phyloP scores from a whole-genome alignment of 345 rosid genomes.

The Camelina hispida region DNA sequence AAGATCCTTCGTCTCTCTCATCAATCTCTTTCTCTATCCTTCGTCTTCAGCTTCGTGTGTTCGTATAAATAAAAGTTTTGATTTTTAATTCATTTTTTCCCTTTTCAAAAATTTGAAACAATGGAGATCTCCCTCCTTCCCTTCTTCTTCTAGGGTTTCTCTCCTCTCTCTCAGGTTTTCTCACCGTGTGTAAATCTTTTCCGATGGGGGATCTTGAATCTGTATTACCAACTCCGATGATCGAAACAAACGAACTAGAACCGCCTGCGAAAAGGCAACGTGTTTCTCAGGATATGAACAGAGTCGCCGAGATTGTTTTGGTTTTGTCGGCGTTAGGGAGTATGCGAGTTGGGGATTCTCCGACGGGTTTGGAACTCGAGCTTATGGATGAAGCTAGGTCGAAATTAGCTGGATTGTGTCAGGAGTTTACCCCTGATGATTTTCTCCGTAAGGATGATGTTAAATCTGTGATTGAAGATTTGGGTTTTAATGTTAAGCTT shows the following conservation, averaged over 20 bases:
- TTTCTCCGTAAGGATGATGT: constrained; percentile 61
- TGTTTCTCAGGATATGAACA: constrained; percentile 41
- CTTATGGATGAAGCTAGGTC: constrained; percentile 85
- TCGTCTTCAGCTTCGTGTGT: too few relatives aligned
- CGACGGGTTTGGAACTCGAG: constrained; percentile 66
- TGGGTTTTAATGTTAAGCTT: constrained; percentile 66
- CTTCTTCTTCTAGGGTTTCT: constrained; percentile 30
- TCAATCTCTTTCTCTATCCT: too few relatives aligned
- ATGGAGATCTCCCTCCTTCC: constrained; percentile 18
- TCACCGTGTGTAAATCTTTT: neutral
- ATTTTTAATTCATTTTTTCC: neutral
- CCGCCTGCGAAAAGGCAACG: constrained; percentile 51
- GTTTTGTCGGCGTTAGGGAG: constrained; percentile 76
- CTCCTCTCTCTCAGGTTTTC: neutral
- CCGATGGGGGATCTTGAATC: constrained; percentile 3
- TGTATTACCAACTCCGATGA: neutral
- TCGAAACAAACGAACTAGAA: constrained; percentile 29
- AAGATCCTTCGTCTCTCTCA: too few relatives aligned
- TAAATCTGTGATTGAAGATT: constrained; percentile 72
- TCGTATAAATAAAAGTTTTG: neutral
- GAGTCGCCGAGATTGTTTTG: constrained; percentile 89
- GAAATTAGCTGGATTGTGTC: constrained; percentile 62
- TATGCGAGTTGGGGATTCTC: constrained; percentile 68
- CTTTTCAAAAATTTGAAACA: constrained; percentile 8
- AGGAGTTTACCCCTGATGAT: constrained; percentile 65